These are phyloP conservation scores for Quercus phellos DNA, from an alignment of 331 rosid species.

Conservation along the genomic window DNA sequence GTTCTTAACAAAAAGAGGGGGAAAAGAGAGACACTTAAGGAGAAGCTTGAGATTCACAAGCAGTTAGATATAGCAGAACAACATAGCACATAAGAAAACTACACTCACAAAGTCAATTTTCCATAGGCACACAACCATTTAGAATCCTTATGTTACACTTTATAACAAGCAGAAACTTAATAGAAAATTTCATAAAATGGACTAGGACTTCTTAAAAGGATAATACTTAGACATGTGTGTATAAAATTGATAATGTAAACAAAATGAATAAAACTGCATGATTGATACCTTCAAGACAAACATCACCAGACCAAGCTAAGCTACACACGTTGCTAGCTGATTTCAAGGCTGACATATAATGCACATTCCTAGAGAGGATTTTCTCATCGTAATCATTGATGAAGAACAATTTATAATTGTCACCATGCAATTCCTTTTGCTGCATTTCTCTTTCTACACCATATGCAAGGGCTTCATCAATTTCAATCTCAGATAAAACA, in stretches of 20 bases:
- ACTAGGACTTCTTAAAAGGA: neutral
- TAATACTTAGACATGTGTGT: neutral
- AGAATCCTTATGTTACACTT: neutral
- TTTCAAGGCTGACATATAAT: constrained; percentile 81
- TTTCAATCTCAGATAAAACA: constrained; percentile 67
- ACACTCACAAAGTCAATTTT: constrained; percentile 11
- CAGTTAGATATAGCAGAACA: constrained; percentile 2
- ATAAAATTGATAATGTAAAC: neutral
- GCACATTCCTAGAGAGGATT: constrained; percentile 37
- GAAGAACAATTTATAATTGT: constrained; percentile 55
- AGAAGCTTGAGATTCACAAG: constrained; percentile 3
- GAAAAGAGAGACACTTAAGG: neutral
- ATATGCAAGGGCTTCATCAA: constrained; percentile 88
- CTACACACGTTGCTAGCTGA: constrained; percentile 56
- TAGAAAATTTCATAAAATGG: neutral
- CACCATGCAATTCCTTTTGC: constrained; percentile 51
- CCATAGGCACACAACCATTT: neutral
- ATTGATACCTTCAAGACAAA: constrained; percentile 79
- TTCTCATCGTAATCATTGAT: constrained; percentile 34
- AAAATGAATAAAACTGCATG: constrained; percentile 16
- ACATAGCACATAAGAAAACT: constrained; percentile 5
- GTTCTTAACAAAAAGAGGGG: neutral
- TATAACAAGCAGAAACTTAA: neutral
- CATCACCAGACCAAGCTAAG: constrained; percentile 82
- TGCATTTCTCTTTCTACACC: constrained; percentile 86